Evolutionary conservation across 768 basidiomycete species (phyloP), one percentile per base, ranked within the genome.

Genomic region (Tricholoma hemisulphureum): DNA sequence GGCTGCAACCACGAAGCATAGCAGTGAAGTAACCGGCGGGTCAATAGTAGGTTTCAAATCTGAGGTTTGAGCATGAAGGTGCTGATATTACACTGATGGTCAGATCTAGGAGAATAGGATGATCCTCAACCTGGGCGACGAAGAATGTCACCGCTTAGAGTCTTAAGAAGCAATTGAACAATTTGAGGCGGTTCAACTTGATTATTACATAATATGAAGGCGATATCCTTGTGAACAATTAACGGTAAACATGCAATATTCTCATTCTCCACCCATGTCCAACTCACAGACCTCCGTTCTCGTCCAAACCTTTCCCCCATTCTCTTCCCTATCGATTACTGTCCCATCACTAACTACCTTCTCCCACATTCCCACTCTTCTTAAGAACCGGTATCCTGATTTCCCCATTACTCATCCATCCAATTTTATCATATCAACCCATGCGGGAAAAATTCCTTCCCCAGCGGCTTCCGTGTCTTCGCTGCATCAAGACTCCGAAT

Each of bases 231-330:
- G 32, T 7, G 32, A 34, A 13, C 34, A 14, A 34, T 3, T 16
- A 10, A 10, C n/a, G 34, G 34, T 45, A 23, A 23, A 23, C 21
- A 20, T 45, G 43, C 24, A 23, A 45, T 7, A 20, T 18, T 41
- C n/a, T 6, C 20, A 6, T 4, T 20, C 9, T 45, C 46, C 51
- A 50, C 37, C n/a, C 48, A 65, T 65, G 64, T 46, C 52, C 16
- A n/a, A 23, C 39, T 53, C 43, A 34, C 56, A 63, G 53, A 72
- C 69, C 23, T 73, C 71, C 32, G 60, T 79, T 61, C 73, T 79
- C 60, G 67, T 79, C 43, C 67, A 75, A 39, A 59, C 78, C 11
- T 78, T 79, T 61, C 59, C 75, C 10, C 75, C 78, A 11, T 73
- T 78, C 48, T 69, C 75, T n/a, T 71, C 73, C 8, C 59, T 75